phyloP scores from a whole-genome alignment of 2,329 filamentous ascomycete species.

The Emergomyces africanus region DNA sequence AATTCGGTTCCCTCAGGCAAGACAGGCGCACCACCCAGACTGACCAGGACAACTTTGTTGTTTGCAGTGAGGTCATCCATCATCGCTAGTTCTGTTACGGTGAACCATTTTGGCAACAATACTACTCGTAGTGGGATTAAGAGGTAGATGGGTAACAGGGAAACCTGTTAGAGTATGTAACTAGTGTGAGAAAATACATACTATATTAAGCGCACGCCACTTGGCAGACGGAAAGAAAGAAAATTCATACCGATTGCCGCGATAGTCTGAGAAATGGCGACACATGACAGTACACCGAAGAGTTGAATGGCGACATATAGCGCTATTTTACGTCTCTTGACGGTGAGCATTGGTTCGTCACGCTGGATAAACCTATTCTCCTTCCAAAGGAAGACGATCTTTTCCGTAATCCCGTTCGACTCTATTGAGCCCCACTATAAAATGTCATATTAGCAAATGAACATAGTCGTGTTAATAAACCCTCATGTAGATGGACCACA shows the following conservation, averaged over 20 bases:
- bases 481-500: not conserved
- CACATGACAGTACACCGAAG: constrained; percentile 39
- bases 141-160: constrained; percentile 43
- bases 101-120: constrained; percentile 40
- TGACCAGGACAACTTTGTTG: constrained; percentile 40
- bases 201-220: too few relatives aligned
- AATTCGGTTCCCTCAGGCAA: constrained; percentile 19
- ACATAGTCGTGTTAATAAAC: not conserved
- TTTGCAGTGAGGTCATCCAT: constrained; percentile 44
- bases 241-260: constrained; percentile 36
- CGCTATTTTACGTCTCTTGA: constrained; percentile 35
- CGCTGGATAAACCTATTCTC: constrained; percentile 37
- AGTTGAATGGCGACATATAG: constrained; percentile 41
- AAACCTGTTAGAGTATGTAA: constrained; percentile 28
- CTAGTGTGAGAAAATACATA: not conserved
- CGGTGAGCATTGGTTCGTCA: constrained; percentile 33
- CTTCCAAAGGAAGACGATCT: constrained; percentile 36
- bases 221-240: too few relatives aligned
- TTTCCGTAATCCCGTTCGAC: constrained; percentile 41
- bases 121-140: constrained; percentile 43
- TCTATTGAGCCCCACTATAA: constrained; percentile 35
- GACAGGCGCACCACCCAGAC: constrained; percentile 37
- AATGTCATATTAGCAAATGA: not conserved
- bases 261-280: constrained; percentile 48
- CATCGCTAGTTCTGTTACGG: constrained; percentile 34